Conservation (phyloP, 2,329 filamentous ascomycete species). For the Aureobasidium sp. region DNA sequence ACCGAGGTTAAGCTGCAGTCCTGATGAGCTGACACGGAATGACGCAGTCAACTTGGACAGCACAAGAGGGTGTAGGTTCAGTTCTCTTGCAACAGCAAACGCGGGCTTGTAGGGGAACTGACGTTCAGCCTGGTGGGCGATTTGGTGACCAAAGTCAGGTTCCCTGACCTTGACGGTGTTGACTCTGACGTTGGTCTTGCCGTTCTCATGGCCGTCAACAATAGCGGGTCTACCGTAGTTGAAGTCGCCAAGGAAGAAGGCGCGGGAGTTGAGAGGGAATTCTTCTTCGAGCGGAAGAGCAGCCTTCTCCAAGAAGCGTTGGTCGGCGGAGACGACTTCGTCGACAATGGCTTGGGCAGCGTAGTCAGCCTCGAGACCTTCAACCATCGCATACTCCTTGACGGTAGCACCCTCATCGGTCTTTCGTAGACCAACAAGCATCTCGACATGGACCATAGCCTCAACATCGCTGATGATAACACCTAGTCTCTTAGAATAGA, state of each 20-base stretch:
- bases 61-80: slow-evolving; percentile 76
- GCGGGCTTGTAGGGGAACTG: slow-evolving; percentile 75
- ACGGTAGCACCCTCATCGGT: slow-evolving; percentile 84
- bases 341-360: slow-evolving; percentile 89
- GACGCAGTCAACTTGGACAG: slow-evolving; percentile 95
- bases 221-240: slow-evolving; percentile 88
- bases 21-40: slow-evolving; percentile 77
- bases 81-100: slow-evolving; percentile 75
- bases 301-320: slow-evolving; percentile 82
- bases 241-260: slow-evolving; percentile 91
- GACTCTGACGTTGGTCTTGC: slow-evolving; percentile 75
- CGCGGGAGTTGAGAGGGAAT: slow-evolving; percentile 73
- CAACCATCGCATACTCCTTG: slow-evolving; percentile 85
- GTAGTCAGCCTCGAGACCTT: slow-evolving; percentile 80
- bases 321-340: slow-evolving; percentile 80
- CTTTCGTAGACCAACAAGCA: slow-evolving; percentile 85
- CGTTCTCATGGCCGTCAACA: slow-evolving; percentile 64
- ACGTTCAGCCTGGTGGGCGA: slow-evolving; percentile 64
- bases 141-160: slow-evolving; percentile 68
- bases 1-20: slow-evolving; percentile 79
- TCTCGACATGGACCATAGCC: slow-evolving; percentile 83
- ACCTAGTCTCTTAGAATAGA: slow-evolving; percentile 85
- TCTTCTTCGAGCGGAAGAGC: slow-evolving; percentile 89
- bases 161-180: slow-evolving; percentile 66
- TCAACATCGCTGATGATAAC: slow-evolving; percentile 83